phyloP scores from a whole-genome alignment of 2,329 filamentous ascomycete genomes.

The Trichoderma gracile region DNA sequence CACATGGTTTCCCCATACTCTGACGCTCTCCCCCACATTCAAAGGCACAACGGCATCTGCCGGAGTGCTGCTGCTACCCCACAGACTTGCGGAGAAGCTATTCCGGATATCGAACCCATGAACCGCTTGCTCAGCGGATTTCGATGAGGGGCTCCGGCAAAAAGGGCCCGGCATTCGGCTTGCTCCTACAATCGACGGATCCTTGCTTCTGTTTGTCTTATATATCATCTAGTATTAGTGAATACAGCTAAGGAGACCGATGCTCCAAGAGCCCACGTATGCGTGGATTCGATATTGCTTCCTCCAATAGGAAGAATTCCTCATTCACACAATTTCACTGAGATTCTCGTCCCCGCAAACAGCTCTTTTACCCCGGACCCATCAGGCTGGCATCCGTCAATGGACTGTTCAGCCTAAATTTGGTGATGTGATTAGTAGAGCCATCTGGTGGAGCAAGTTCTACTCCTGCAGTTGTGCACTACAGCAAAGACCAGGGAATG shows the following conservation, averaged over 20 bases:
- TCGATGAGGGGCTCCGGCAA: conserved; percentile 18
- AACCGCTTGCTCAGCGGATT: background rate
- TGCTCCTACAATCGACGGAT: background rate
- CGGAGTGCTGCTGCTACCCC: conserved; percentile 4
- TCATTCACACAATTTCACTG: background rate
- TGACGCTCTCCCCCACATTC: background rate
- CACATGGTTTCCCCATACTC: conserved; percentile 12
- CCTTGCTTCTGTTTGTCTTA: too few species aligned
- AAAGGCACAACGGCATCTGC: conserved; percentile 1
- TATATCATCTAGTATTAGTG: too few species aligned
- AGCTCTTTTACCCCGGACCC: background rate
- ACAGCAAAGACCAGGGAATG: too few species aligned
- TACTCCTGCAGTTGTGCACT: background rate
- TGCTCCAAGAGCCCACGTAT: too few species aligned
- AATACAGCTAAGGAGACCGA: too few species aligned
- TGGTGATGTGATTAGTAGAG: background rate
- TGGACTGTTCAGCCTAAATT: background rate
- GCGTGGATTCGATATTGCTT: background rate
- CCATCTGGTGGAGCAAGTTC: background rate
- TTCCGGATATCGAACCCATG: background rate
- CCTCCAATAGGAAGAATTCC: conserved; percentile 10
- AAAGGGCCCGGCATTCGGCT: background rate
- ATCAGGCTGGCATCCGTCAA: background rate
- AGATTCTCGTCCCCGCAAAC: background rate
- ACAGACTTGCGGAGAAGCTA: background rate